These are phyloP conservation scores for Actinidia arguta DNA, from an alignment of 179 eudicot genomes.

Conservation along the genomic window DNA sequence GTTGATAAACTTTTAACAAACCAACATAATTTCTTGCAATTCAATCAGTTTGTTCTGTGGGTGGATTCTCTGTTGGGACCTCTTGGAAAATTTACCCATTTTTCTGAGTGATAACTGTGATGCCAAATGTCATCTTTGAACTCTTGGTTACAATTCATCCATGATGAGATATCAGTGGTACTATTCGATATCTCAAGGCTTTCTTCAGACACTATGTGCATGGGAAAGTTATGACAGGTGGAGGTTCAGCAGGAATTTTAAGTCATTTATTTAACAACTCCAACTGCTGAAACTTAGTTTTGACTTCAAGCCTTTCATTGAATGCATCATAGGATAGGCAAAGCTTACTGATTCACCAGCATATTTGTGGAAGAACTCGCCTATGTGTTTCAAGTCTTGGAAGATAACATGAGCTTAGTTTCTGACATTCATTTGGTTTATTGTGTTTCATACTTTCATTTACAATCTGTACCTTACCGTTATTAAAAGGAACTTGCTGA, in stretches of 20 bases:
- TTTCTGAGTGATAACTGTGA: neutral
- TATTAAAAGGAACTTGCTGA: too few species aligned
- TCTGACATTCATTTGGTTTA: too few species aligned
- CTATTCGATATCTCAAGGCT: neutral
- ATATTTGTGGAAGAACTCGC: too few species aligned
- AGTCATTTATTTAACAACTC: neutral
- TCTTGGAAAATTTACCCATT: neutral
- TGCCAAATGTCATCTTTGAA: neutral
- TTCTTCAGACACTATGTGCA: neutral
- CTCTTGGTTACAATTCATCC: neutral
- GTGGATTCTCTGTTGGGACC: neutral
- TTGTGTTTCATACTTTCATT: too few species aligned
- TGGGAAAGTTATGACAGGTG: constrained; percentile 3
- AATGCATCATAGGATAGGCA: neutral
- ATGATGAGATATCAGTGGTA: neutral
- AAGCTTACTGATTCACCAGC: too few species aligned
- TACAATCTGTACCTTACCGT: too few species aligned
- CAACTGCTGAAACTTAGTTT: neutral
- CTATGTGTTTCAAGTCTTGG: too few species aligned
- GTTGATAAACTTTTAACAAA: neutral
- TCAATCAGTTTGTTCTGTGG: neutral
- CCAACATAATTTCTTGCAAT: neutral
- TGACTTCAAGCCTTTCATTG: neutral
- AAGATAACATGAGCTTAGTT: too few species aligned
- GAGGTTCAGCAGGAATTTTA: neutral